Base-by-base conservation (phyloP, 345 rosid species). In the Luvunga scandens region DNA sequence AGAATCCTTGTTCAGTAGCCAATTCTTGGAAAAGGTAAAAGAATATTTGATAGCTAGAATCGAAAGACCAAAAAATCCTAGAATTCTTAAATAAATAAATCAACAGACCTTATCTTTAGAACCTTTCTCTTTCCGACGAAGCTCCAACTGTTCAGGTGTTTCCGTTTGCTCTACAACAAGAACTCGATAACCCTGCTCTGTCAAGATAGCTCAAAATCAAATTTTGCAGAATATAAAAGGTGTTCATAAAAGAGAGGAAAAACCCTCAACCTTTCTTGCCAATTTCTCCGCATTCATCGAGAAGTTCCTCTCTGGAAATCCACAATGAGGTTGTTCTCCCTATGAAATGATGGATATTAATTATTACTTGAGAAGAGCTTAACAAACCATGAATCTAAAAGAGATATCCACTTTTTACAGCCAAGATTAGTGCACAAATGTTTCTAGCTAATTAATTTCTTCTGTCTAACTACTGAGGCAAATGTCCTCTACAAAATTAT, bases 281-380 rank as follows among this genome's bases (percentile, higher is more conserved):
- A 96, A 85, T 86, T 94, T 96, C 88, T 94, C 97, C 38, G 89
- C 86, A 83, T 96, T 92, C 90, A 91, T 81, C 38, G 95, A 88
- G 83, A 92, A 96, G 86, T 94, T 96, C 81, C 76, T 92, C 88
- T 96, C 99, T 5, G 99, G 99, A 88, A 96, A 96, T 75, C 99
- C 99, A 90, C 99, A 96, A 78, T 96, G 99, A 67, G 99, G 99
- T 84, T 96, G 99, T 53, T 91, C 99, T 73, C 99, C 99, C 99
- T 96, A 68, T 28, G 71, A 71, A 83, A 68, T 48, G 67, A 66
- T 56, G 74, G 39, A 57, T 42, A 64, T 78, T 75, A 84, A 21
- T 77, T 74, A 18, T 69, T 27, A 68, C 38, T 68, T 55, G 18
- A 14, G 60, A 12, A 24, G 38, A 59, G 66, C 36, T n/a, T 21